Percentiles rank a stretch among this genome's conserved stretches.
Evolutionary conservation across 208 protist species (phyloP).

Genomic region (Leishmania braziliensis): DNA sequence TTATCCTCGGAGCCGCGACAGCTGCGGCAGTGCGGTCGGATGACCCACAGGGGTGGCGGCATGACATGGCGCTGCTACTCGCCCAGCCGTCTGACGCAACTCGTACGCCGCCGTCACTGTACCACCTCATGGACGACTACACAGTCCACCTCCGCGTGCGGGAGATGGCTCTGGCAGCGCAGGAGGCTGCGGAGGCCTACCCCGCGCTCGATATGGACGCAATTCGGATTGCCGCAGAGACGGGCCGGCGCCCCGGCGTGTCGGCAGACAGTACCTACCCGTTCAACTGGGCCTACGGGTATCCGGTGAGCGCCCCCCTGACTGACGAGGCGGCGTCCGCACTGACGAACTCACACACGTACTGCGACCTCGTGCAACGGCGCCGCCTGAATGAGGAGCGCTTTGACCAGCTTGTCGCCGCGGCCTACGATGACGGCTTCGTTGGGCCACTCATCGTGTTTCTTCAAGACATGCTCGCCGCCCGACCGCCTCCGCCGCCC

Average conservation of each 20-base stretch:
- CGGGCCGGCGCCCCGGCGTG: conserved; percentile 22
- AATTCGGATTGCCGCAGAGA: conserved; percentile 28
- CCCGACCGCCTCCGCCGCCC: conserved; percentile 15
- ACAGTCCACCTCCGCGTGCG: conserved; percentile 39
- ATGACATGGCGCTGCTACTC: conserved; percentile 17
- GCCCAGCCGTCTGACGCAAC: conserved; percentile 11
- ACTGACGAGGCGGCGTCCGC: conserved; percentile 17
- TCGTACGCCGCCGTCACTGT: conserved; percentile 34
- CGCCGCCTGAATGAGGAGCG: conserved; percentile 27
- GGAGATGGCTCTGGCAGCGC: conserved; percentile 35
- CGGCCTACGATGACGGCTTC: conserved; percentile 66
- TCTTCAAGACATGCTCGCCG: conserved; percentile 34
- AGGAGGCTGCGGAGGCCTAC: conserved; percentile 28
- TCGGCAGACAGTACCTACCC: conserved; percentile 28
- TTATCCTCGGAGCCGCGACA: conserved; percentile 18
- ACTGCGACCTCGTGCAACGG: conserved; percentile 28
- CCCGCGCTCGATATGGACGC: conserved; percentile 24
- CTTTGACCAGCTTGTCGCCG: conserved; percentile 48
- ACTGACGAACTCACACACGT: background rate
- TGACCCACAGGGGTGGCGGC: conserved; percentile 3
- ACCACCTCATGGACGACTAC: conserved; percentile 47
- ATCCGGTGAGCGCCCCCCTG: conserved; percentile 26
- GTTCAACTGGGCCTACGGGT: conserved; percentile 37
- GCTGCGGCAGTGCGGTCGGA: conserved; percentile 23
- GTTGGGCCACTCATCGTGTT: conserved; percentile 44